A percentile compares a stretch with the other conserved stretches of the same genome.
These are phyloP conservation scores for Pichia californica DNA, from an alignment of 805 yeast genomes.

Conservation along the genomic window DNA sequence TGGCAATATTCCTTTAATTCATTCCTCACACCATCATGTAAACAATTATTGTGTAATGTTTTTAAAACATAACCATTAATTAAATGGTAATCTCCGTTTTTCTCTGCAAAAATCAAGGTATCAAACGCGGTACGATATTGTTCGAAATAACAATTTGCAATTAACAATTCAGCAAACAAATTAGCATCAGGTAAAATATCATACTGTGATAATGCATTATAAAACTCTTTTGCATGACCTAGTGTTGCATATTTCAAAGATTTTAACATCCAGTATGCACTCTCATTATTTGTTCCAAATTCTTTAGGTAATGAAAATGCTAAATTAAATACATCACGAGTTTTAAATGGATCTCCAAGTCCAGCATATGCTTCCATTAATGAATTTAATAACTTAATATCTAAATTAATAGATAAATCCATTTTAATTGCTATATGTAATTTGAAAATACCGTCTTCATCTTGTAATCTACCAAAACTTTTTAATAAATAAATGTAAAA, in stretches of 20 bases:
- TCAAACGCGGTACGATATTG: conserved; percentile 49
- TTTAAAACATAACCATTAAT: conserved; percentile 40
- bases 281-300: conserved; percentile 54
- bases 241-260: conserved; percentile 49
- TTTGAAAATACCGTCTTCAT: conserved; percentile 60
- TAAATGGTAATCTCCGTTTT: conserved; percentile 36
- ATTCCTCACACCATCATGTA: conserved; percentile 30
- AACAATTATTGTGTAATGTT: conserved; percentile 42
- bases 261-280: conserved; percentile 61
- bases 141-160: conserved; percentile 68
- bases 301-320: conserved; percentile 46
- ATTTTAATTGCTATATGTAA: conserved; percentile 57
- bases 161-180: conserved; percentile 52
- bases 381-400: conserved; percentile 52
- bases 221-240: conserved; percentile 51
- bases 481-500: conserved; percentile 56
- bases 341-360: conserved; percentile 48
- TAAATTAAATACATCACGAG: conserved; percentile 54
- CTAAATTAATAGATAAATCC: conserved; percentile 52
- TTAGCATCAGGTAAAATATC: conserved; percentile 46
- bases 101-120: conserved; percentile 41
- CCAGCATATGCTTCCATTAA: conserved; percentile 59
- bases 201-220: conserved; percentile 51
- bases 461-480: conserved; percentile 51
- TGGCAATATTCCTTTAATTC: conserved; percentile 36